Percentiles rank a stretch among this genome's conserved stretches.
These are phyloP conservation scores for Phlebiopsis flavidoalba DNA, from an alignment of 768 basidiomycete genomes.

Conservation along the genomic window DNA sequence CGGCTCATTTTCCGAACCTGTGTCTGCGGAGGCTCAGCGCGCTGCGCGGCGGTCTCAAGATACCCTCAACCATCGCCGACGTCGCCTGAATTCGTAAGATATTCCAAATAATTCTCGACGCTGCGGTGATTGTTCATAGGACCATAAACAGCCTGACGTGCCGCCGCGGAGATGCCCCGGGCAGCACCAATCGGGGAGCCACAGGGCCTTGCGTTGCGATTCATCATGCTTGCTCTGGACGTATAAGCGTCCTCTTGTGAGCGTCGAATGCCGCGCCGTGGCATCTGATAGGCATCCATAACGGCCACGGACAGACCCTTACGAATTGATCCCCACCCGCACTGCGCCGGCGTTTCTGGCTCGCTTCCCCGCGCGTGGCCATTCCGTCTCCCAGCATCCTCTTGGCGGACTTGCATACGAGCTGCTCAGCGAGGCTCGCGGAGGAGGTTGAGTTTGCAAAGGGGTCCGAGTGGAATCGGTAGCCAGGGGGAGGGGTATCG, in stretches of 20 bases:
- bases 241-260: background rate
- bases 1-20: constrained; percentile 1
- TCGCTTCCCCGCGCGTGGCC: background rate
- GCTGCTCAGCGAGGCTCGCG: background rate
- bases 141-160: background rate
- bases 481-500: background rate
- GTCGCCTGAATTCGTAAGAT: too few species aligned
- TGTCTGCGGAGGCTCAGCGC: background rate
- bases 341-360: background rate
- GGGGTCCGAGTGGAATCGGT: background rate
- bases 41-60: too few species aligned
- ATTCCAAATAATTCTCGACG: too few species aligned
- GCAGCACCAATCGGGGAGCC: background rate
- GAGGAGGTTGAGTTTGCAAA: background rate
- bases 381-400: background rate
- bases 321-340: background rate
- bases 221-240: background rate
- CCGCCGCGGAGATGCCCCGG: background rate
- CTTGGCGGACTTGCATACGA: background rate
- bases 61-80: too few species aligned
- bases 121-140: background rate
- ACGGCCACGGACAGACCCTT: background rate
- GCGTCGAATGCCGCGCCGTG: background rate
- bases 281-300: background rate
- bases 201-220: background rate